Evolutionary conservation across 805 yeast genomes (phyloP), one percentile per base, ranked within the genome.

Genomic region (Nakazawaea ernobii): DNA sequence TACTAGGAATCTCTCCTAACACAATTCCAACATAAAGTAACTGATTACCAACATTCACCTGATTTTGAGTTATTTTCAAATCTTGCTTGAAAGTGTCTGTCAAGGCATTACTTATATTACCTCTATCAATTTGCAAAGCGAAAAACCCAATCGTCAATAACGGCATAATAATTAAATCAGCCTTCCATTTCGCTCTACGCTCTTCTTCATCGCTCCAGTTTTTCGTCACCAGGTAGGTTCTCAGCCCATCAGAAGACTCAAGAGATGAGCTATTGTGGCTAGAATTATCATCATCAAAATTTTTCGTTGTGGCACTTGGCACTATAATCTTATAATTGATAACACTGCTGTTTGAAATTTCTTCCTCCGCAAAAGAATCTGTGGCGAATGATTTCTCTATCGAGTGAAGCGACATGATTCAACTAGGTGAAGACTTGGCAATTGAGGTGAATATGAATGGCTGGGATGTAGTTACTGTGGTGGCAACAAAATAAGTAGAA

Each of bases 1-100:
- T 86, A 2, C 86, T 80, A 0, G 88, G 88, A 10, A 82, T 59
- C 59, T 83, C 88, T 14, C 84, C 76, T 20, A 65, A 55, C 44
- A 82, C 59, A 55, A 83, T 82, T 40, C 75, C 67, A 6, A 79
- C 66, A 50, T 70, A 65, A 54, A 74, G 74, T 36, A 82, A 68
- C 4, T 84, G 79, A 50, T 69, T 74, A 20, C 86, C 89, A 35
- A 68, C 58, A 59, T 83, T 84, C 59, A 73, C 80, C 49, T 82
- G 77, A 54, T 75, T 65, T 11, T 84, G 79, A n/a, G 73, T 72
- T 56, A 83, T 55, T 1, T 66, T 57, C 47, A 81, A 63, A 52
- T 82, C 85, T 1, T 59, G 63, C 43, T 82, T 60, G 54, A 82
- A 53, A 53, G 77, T 72, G 52, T 79, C 87, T 0, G 86, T 68